Percentiles rank a stretch among this genome's conserved stretches.
Conservation (phyloP, 352 stramenopile genomes). For the Elongisporangium prolatum region DNA sequence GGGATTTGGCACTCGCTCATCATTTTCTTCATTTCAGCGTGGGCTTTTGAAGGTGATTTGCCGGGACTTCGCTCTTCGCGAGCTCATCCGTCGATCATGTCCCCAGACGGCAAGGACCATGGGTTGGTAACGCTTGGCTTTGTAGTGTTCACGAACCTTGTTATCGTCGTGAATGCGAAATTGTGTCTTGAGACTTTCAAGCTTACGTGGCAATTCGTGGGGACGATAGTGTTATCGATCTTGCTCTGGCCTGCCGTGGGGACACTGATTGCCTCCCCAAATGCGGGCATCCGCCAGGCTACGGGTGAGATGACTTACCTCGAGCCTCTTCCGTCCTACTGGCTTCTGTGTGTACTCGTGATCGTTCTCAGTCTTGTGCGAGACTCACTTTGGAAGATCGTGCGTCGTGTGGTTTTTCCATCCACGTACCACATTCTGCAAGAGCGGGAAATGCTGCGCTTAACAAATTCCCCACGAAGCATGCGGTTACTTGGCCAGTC, state of each 20-base stretch:
- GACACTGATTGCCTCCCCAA: slow-evolving; percentile 46
- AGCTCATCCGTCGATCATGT: slow-evolving; percentile 26
- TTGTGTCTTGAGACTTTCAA: slow-evolving; percentile 69
- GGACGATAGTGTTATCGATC: slow-evolving; percentile 50
- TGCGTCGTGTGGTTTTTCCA: slow-evolving; percentile 54
- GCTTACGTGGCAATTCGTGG: slow-evolving; percentile 66
- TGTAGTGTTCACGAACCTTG: slow-evolving; percentile 77
- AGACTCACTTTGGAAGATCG: slow-evolving; percentile 68
- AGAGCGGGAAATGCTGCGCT: slow-evolving; percentile 58
- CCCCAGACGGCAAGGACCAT: slow-evolving; percentile 38
- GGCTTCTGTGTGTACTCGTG: slow-evolving; percentile 55
- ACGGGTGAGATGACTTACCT: slow-evolving; percentile 70
- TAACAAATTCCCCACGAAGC: slow-evolving; percentile 54
- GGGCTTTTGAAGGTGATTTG: slow-evolving; percentile 44
- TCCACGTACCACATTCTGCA: slow-evolving; percentile 79
- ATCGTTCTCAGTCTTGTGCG: slow-evolving; percentile 55
- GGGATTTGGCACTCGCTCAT: slow-evolving; percentile 79
- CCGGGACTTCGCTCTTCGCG: slow-evolving; percentile 15
- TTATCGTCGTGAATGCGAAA: slow-evolving; percentile 76
- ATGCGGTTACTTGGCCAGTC: slow-evolving; percentile 33
- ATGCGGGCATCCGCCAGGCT: slow-evolving; percentile 48
- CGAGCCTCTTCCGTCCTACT: slow-evolving; percentile 52
- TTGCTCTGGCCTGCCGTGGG: slow-evolving; percentile 62
- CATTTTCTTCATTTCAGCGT: slow-evolving; percentile 79
- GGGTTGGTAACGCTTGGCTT: slow-evolving; percentile 66